These are phyloP conservation scores for Leavenworthia alabamica DNA, from an alignment of 345 rosid genomes.

Conservation along the genomic window DNA sequence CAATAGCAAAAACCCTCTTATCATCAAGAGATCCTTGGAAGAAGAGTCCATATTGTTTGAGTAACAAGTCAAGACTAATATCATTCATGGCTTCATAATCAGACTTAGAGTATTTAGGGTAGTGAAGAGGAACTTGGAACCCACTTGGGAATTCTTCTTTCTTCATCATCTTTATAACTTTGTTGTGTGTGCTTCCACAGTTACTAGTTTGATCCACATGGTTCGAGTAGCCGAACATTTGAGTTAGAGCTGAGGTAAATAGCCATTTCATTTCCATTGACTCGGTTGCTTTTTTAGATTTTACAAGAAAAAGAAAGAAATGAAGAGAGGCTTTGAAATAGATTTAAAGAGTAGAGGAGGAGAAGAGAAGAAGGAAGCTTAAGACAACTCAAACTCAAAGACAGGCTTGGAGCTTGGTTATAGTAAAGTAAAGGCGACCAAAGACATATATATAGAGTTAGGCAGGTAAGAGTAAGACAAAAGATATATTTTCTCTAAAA, in stretches of 20 bases:
- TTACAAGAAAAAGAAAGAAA: background rate
- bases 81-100: constrained; percentile 56
- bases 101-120: constrained; percentile 40
- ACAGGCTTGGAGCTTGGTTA: constrained; percentile 3
- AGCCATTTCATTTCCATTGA: constrained; percentile 37
- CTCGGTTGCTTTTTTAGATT: background rate
- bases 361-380: background rate
- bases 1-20: constrained; percentile 48
- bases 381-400: constrained; percentile 5
- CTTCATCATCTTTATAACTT: constrained; percentile 12
- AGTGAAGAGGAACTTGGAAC: constrained; percentile 55
- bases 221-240: constrained; percentile 29
- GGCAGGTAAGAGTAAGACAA: constrained; percentile 11
- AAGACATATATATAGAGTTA: constrained; percentile 7
- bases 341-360: background rate
- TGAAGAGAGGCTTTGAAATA: background rate
- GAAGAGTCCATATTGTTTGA: constrained; percentile 43
- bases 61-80: constrained; percentile 44
- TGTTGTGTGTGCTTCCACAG: background rate
- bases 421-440: constrained; percentile 3
- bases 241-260: constrained; percentile 27
- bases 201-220: background rate
- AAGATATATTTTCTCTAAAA: background rate
- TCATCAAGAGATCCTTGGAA: constrained; percentile 36
- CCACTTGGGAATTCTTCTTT: constrained; percentile 36